Evolutionary conservation across 2,329 filamentous ascomycete species (phyloP), one percentile per base, ranked within the genome.

Genomic region (Penicillium sp.): DNA sequence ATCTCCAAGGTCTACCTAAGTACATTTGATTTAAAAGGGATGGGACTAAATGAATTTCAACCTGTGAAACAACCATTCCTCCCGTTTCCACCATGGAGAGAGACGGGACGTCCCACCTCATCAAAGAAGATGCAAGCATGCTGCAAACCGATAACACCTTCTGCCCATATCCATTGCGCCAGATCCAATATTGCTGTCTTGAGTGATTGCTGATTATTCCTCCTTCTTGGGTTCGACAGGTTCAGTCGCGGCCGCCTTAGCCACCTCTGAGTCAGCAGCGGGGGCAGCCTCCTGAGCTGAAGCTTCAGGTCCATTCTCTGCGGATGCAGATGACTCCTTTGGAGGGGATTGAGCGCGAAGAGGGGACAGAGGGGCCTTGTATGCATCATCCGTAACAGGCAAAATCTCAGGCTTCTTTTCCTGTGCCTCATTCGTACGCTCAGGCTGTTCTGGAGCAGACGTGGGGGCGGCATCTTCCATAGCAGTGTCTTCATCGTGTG

Each of bases 381-480:
- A 50, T 23, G 59, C 31, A 23, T 61, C 60, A 9, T 66, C 60
- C 4, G 55, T 47, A 9, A 56, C 59, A 6, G 61, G 56, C 4
- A 54, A 52, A 18, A 53, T 55, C 34, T 60, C 64, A 6, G 65
- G 59, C 34, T 64, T 72, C 45, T 62, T 63, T 21, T 69, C 65
- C 5, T 51, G 57, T 5, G 41, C 51, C 29, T 65, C 65, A 38
- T 46, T 51, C 33, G 49, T 46, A 45, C 45, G 51, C 31, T 60
- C 61, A 36, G 53, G 49, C 50, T 57, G 51, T 33, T 63, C 61
- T 8, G 54, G 48, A n/a, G 56, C 58, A 23, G 57, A 51, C 6
- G 57, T 56, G n/a, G 62, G 47, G 6, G 59, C 58, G 21, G 57
- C 72, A 50, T 75, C 73, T 57, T 74, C 72, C 73, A 75, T 75